phyloP scores from a whole-genome alignment of 2,329 filamentous ascomycete species.

The Monilinia fructigena region DNA sequence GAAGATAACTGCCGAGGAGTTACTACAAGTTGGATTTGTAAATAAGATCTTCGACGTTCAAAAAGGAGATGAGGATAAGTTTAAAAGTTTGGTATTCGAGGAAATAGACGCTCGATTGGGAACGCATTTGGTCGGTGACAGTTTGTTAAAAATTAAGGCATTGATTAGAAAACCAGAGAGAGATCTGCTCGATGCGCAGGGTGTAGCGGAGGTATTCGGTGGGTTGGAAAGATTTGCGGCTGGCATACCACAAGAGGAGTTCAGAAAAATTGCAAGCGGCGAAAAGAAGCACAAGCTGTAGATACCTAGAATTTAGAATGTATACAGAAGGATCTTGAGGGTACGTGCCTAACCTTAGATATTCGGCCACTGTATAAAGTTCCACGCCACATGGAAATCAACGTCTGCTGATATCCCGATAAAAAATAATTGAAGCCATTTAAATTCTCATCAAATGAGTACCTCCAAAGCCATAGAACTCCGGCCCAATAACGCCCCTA shows the following conservation, averaged over 20 bases:
- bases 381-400: background rate
- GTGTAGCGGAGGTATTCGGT: constrained; percentile 79
- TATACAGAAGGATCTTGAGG: constrained; percentile 9
- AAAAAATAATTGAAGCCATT: background rate
- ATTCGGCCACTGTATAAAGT: background rate
- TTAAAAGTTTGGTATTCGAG: constrained; percentile 66
- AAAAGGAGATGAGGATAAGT: constrained; percentile 65
- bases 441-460: background rate
- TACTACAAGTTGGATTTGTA: constrained; percentile 76
- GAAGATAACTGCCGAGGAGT: constrained; percentile 68
- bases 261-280: constrained; percentile 77
- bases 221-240: constrained; percentile 72
- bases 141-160: constrained; percentile 79
- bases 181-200: constrained; percentile 72
- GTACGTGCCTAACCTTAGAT: constrained; percentile 2
- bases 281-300: constrained; percentile 94
- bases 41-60: constrained; percentile 71
- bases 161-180: constrained; percentile 73
- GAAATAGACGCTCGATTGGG: constrained; percentile 84
- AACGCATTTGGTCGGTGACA: constrained; percentile 74
- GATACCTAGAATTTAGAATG: constrained; percentile 10
- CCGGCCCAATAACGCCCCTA: background rate
- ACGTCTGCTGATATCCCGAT: background rate
- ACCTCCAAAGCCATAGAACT: too few species aligned
- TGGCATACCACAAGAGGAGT: constrained; percentile 78